These are phyloP conservation scores for Wickerhamomyces sp. DNA, from an alignment of 1,139 yeast genomes.

Conservation along the genomic window DNA sequence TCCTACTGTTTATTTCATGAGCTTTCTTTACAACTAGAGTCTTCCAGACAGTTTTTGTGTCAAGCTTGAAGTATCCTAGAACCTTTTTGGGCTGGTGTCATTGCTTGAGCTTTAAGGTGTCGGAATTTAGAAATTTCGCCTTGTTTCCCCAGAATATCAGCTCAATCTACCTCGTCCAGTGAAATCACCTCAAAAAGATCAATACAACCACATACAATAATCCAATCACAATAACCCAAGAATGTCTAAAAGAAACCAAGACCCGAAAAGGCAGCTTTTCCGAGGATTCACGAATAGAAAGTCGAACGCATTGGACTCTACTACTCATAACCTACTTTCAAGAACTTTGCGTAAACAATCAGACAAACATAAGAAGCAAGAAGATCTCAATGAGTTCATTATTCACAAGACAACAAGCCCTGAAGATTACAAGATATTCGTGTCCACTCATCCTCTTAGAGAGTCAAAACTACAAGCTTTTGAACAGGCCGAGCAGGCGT, in stretches of 20 bases:
- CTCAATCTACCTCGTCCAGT: too few relatives aligned
- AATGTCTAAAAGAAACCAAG: constrained; percentile 23
- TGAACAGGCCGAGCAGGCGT: constrained; percentile 33
- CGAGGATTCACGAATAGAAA: constrained; percentile 27
- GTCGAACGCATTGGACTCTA: constrained; percentile 16
- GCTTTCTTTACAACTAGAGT: too few relatives aligned
- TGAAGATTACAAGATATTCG: constrained; percentile 32
- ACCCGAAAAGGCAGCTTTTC: constrained; percentile 32
- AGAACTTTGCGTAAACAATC: constrained; percentile 23
- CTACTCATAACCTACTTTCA: constrained; percentile 20
- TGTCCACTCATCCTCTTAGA: constrained; percentile 31
- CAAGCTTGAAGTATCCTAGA: background rate
- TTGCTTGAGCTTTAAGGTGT: too few relatives aligned
- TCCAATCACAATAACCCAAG: background rate
- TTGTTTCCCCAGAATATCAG: too few relatives aligned
- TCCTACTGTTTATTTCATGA: too few relatives aligned
- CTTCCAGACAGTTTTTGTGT: background rate
- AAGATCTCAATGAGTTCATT: constrained; percentile 13
- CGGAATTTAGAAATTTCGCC: too few relatives aligned
- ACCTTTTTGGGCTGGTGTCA: too few relatives aligned
- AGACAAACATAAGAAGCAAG: constrained; percentile 16
- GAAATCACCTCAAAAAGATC: too few relatives aligned
- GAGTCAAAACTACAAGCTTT: constrained; percentile 33
- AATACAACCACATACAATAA: background rate
- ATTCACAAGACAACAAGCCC: constrained; percentile 24